phyloP scores from a whole-genome alignment of 2,329 filamentous ascomycete genomes.

The Sphaerulina vaccinii region DNA sequence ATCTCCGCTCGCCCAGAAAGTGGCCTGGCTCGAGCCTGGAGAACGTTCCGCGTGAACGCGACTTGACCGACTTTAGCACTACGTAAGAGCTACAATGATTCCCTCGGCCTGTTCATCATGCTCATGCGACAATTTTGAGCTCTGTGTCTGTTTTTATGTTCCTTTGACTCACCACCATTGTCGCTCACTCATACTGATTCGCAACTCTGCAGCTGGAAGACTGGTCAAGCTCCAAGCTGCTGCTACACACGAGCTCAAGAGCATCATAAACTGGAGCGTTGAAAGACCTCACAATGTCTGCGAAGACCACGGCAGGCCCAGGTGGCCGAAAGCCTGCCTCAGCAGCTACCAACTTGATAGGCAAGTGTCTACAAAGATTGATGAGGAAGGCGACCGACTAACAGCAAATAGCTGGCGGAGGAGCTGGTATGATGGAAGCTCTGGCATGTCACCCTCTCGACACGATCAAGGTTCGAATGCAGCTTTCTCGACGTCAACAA shows the following conservation, averaged over 20 bases:
- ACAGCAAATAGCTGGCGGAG: conserved; percentile 73
- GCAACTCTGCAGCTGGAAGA: not conserved
- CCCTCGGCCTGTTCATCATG: conserved; percentile 25
- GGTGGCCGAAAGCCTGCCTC: conserved; percentile 75
- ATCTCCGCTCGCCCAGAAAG: conserved; percentile 34
- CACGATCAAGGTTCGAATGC: conserved; percentile 99
- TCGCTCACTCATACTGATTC: not conserved
- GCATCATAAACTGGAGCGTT: not conserved
- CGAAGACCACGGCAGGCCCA: conserved; percentile 56
- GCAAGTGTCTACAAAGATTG: conserved; percentile 45
- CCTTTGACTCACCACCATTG: conserved; percentile 1
- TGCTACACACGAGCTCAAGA: too few relatives aligned
- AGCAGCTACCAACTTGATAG: conserved; percentile 85
- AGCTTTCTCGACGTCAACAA: conserved; percentile 83
- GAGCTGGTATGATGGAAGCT: conserved; percentile 99
- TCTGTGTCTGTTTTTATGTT: conserved; percentile 9
- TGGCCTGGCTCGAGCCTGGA: conserved; percentile 17
- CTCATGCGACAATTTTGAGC: conserved; percentile 27
- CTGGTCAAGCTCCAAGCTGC: not conserved
- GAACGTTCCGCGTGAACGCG: conserved; percentile 23
- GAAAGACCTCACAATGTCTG: conserved; percentile 52
- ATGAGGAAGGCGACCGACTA: conserved; percentile 14
- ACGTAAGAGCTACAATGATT: conserved; percentile 26
- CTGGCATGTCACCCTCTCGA: conserved; percentile 93
- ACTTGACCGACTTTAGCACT: conserved; percentile 25